Percentiles rank a stretch among this genome's conserved stretches.
Evolutionary conservation across 78 protist genomes (phyloP).

Genomic region (Protostelium mycophagum): DNA sequence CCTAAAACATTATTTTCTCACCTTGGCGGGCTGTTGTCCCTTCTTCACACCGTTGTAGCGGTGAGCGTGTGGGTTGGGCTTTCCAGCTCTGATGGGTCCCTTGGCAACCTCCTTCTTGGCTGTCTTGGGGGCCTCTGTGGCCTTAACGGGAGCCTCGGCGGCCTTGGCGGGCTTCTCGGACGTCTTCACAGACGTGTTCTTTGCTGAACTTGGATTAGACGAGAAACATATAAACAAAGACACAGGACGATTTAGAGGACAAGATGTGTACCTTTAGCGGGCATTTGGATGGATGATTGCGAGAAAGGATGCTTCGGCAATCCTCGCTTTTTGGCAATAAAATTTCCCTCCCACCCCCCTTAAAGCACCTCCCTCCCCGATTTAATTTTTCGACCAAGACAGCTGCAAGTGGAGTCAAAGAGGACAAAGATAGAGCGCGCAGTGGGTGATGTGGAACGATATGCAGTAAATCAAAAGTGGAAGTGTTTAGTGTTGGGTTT

Average conservation of each 20-base stretch:
- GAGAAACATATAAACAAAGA: background rate
- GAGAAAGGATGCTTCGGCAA: background rate
- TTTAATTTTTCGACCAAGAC: too few species aligned
- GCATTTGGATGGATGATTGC: conserved; percentile 1
- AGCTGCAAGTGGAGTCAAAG: too few species aligned
- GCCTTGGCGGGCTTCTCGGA: background rate
- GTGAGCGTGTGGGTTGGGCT: background rate
- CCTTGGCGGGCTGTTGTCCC: background rate
- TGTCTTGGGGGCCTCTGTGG: conserved; percentile 40
- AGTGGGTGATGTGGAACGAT: too few species aligned
- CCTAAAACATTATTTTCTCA: background rate
- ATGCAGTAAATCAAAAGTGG: too few species aligned
- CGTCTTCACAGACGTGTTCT: conserved; percentile 1
- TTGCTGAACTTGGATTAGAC: background rate
- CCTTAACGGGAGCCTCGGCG: conserved; percentile 8
- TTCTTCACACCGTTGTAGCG: background rate
- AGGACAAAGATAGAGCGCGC: too few species aligned
- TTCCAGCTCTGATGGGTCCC: background rate
- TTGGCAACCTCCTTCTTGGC: conserved; percentile 5
- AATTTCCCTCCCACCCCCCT: background rate
- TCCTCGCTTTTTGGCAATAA: background rate
- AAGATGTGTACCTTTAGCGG: background rate
- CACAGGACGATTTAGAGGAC: background rate
- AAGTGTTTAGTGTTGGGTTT: too few species aligned
- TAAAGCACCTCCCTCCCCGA: background rate